A percentile compares a stretch with the other conserved stretches of the same genome.
phyloP scores from a whole-genome alignment of 169 alveolate genomes.

The Plasmodium fragile region DNA sequence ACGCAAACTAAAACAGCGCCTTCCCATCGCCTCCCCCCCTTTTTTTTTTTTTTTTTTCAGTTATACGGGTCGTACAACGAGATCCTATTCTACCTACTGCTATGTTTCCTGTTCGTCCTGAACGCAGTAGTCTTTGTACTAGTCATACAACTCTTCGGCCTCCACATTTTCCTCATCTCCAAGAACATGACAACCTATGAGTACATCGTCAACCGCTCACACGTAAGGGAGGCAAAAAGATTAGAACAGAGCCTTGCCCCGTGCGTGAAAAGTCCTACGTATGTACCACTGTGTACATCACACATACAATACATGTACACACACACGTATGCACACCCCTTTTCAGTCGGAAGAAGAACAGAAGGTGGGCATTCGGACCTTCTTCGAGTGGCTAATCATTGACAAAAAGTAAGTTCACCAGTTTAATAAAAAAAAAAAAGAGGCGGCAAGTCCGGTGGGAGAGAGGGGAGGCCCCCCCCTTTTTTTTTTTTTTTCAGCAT shows the following conservation, averaged over 20 bases:
- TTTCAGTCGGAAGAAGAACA: slow-evolving; percentile 58
- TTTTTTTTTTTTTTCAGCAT: not conserved
- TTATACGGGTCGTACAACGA: slow-evolving; percentile 72
- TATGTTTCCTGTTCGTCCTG: slow-evolving; percentile 37
- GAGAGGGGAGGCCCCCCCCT: not conserved
- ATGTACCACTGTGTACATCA: not conserved
- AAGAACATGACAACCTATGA: slow-evolving; percentile 83
- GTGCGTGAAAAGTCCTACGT: too few relatives aligned
- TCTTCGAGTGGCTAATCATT: slow-evolving; percentile 74
- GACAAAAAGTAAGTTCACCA: slow-evolving; percentile 33
- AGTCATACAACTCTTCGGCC: slow-evolving; percentile 79
- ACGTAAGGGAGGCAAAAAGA: slow-evolving; percentile 17
- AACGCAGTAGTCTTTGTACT: slow-evolving; percentile 47
- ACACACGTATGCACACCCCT: not conserved
- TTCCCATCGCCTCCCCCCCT: slow-evolving; percentile 22
- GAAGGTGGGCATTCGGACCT: slow-evolving; percentile 54
- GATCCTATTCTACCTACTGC: slow-evolving; percentile 56
- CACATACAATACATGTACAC: not conserved
- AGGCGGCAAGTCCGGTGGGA: not conserved
- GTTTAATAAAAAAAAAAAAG: not conserved
- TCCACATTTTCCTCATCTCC: slow-evolving; percentile 78
- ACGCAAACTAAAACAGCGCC: not conserved
- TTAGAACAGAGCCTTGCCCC: not conserved
- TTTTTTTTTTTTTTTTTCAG: too few relatives aligned
- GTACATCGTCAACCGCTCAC: slow-evolving; percentile 77